Evolutionary conservation across 164 flowering plant species (phyloP), one percentile per base, ranked within the genome.

Genomic region (Echeveria elegans): DNA sequence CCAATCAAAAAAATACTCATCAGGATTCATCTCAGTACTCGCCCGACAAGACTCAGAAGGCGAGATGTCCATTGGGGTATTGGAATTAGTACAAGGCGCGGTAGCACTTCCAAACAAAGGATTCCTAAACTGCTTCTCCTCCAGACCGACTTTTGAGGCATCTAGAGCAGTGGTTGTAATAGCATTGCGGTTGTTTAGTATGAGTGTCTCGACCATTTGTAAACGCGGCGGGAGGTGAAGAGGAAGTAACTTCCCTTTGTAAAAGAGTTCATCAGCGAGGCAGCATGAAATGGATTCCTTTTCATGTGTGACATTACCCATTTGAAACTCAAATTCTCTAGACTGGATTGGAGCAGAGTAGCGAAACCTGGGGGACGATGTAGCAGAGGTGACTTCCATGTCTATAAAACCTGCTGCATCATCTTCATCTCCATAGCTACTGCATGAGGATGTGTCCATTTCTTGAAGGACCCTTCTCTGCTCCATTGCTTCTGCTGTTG

Each of bases 301-400:
- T 21, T 74, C 81, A 40, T 73, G 66, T 36, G 50, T 64, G 61
- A 82, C 72, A 45, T 78, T 63, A 92, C 96, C 72, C 86, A 82
- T 85, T 70, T 88, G 92, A 73, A 93, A 93, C 85, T 93, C 97
- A 78, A 93, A 93, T 40, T 93, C 97, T 78, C 81, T 82, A 78
- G 43, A 74, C 72, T 74, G 78, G 79, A 73, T 16, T 82, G 75
- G 52, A 78, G 68, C 47, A 32, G 48, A 73, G 43, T 62, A 67
- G 16, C 64, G 48, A 50, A 71, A 71, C 32, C 40, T 70, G 15
- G 2, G 61, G 3, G 77, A 59, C 19, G 74, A 53, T 19, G 74
- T 68, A 32, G 82, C 70, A 32, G 82, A 72, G 52, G 67, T 78
- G 26, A 86, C 43, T 40, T 83, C 90, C 80, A 86, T 81, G 38